phyloP scores from a whole-genome alignment of 1,284 basidiomycete genomes.

The Heterobasidion irregulare region DNA sequence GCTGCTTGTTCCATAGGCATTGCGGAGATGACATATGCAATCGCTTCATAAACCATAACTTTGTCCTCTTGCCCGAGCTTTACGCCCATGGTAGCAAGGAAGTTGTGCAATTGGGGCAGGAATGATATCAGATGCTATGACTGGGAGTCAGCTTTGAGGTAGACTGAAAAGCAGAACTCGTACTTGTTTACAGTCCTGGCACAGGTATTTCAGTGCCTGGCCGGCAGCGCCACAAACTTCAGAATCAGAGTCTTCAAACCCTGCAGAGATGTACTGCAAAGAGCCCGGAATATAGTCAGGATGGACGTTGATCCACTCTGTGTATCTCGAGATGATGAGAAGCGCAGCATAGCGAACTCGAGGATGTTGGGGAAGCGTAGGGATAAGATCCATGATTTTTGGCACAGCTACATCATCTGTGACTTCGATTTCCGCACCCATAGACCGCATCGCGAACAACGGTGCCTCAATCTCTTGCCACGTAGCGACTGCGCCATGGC shows the following conservation, averaged over 20 bases:
- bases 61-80: constrained; percentile 85
- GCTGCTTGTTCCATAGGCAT: constrained; percentile 87
- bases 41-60: constrained; percentile 90
- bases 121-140: constrained; percentile 83
- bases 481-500: constrained; percentile 39
- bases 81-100: constrained; percentile 70
- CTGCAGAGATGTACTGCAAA: constrained; percentile 87
- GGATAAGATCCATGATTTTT: constrained; percentile 92
- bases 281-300: constrained; percentile 83
- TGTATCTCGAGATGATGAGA: constrained; percentile 93
- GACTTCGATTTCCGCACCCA: constrained; percentile 91
- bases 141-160: constrained; percentile 5
- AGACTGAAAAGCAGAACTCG: constrained; percentile 12
- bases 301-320: constrained; percentile 93
- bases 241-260: constrained; percentile 74
- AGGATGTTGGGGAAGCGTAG: constrained; percentile 85
- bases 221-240: constrained; percentile 93
- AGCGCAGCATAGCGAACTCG: constrained; percentile 92
- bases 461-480: constrained; percentile 99
- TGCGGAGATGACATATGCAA: constrained; percentile 89
- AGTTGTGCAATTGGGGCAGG: constrained; percentile 86
- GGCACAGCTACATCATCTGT: constrained; percentile 83
- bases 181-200: constrained; percentile 91
- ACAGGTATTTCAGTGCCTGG: constrained; percentile 94
- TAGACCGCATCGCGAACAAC: constrained; percentile 95